Evolutionary conservation across 2,329 filamentous ascomycete species (phyloP).

Genomic region (Lojkania enalia): DNA sequence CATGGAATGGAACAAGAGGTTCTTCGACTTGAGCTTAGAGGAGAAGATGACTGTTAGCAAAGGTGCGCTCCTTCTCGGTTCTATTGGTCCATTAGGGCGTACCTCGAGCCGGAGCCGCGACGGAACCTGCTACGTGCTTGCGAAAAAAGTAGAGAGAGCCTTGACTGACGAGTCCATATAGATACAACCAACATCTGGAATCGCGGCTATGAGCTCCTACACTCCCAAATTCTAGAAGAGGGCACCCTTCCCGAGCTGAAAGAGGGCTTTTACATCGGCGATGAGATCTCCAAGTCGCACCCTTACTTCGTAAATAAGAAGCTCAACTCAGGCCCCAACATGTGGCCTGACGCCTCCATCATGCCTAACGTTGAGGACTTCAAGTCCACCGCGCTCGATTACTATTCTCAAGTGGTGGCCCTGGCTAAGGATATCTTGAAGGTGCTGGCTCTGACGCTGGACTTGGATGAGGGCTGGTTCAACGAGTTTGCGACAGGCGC

Average conservation of each 20-base stretch:
- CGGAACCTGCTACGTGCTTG: too few species aligned
- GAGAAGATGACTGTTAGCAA: slow-evolving; percentile 48
- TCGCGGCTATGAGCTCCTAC: slow-evolving; percentile 50
- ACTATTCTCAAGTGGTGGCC: slow-evolving; percentile 45
- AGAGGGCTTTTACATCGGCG: slow-evolving; percentile 50
- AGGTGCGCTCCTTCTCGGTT: slow-evolving; percentile 24
- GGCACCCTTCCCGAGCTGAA: slow-evolving; percentile 50
- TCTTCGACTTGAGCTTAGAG: slow-evolving; percentile 47
- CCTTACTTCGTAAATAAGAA: slow-evolving; percentile 45
- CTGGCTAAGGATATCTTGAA: slow-evolving; percentile 49
- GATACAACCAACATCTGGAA: slow-evolving; percentile 46
- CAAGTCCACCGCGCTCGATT: slow-evolving; percentile 44
- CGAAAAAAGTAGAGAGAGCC: too few species aligned
- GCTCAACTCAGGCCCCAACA: slow-evolving; percentile 47
- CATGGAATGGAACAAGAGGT: slow-evolving; percentile 45
- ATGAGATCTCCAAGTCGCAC: slow-evolving; percentile 46
- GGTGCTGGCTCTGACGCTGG: slow-evolving; percentile 47
- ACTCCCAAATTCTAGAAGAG: slow-evolving; percentile 48
- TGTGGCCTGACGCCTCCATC: slow-evolving; percentile 39
- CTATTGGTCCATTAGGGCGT: too few species aligned
- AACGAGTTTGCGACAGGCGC: slow-evolving; percentile 41
- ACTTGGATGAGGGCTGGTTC: slow-evolving; percentile 45
- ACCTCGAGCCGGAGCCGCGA: too few species aligned
- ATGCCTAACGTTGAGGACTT: slow-evolving; percentile 37
- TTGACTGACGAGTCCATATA: too few species aligned